phyloP scores from a whole-genome alignment of 805 yeast species.

The Cyberlindnera xylosilytica region DNA sequence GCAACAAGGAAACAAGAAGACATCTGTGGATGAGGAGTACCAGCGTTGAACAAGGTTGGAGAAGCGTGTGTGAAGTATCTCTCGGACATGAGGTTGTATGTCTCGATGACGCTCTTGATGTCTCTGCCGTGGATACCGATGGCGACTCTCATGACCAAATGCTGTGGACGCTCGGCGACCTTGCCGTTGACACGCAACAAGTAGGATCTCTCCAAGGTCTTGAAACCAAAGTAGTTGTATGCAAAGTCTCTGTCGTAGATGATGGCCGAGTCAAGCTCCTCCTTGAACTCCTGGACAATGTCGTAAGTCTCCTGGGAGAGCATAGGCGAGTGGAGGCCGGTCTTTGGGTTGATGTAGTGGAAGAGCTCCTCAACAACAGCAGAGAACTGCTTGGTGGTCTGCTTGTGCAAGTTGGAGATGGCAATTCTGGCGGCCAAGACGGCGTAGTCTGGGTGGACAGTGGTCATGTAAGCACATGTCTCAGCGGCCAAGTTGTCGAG shows the following conservation, averaged over 20 bases:
- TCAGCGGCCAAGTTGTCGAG: constrained; percentile 52
- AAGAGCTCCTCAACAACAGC: constrained; percentile 71
- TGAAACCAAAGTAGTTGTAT: constrained; percentile 83
- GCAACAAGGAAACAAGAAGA: constrained; percentile 91
- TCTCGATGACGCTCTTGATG: constrained; percentile 66
- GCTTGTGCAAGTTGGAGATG: constrained; percentile 91
- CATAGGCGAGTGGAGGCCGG: constrained; percentile 55
- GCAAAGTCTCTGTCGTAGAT: constrained; percentile 74
- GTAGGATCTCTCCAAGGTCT: constrained; percentile 86
- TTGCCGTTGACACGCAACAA: constrained; percentile 59
- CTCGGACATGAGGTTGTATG: constrained; percentile 84
- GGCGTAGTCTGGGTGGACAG: constrained; percentile 96
- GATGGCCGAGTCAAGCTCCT: constrained; percentile 68
- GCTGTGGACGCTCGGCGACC: constrained; percentile 90
- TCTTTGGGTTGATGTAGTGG: constrained; percentile 77
- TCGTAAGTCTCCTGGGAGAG: constrained; percentile 63
- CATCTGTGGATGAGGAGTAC: constrained; percentile 78
- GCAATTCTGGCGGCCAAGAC: constrained; percentile 93
- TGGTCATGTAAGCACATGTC: constrained; percentile 96
- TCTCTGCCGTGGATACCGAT: constrained; percentile 82
- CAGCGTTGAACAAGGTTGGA: constrained; percentile 95
- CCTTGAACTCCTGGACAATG: constrained; percentile 60
- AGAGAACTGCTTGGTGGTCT: constrained; percentile 82
- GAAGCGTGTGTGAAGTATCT: constrained; percentile 92
- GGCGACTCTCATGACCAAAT: constrained; percentile 84